These are phyloP conservation scores for Solanum chilense DNA, from an alignment of 257 asterid genomes.

Conservation along the genomic window DNA sequence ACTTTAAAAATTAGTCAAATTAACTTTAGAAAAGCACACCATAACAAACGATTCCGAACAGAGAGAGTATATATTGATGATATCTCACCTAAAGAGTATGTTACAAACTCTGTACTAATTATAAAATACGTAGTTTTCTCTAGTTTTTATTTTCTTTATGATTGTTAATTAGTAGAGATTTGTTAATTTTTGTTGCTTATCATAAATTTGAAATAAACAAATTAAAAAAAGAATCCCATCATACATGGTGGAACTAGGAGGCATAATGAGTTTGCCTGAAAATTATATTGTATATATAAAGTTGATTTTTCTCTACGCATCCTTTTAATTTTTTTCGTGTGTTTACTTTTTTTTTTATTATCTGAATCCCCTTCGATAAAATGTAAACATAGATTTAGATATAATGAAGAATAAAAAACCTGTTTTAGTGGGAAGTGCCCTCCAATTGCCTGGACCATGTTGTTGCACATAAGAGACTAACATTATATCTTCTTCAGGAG, in stretches of 20 bases:
- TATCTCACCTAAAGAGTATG: not conserved
- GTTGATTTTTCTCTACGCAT: not conserved
- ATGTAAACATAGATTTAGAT: no score
- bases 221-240: no score
- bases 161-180: not conserved
- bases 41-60: no score
- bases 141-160: not conserved
- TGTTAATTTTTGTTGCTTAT: no score
- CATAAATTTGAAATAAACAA: no score
- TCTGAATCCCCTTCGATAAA: not conserved
- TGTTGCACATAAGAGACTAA: conserved; percentile 76
- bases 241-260: not conserved
- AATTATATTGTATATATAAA: not conserved
- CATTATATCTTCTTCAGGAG: conserved; percentile 91
- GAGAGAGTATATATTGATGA: not conserved
- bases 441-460: conserved; percentile 92
- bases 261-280: not conserved
- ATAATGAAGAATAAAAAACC: conserved; percentile 15
- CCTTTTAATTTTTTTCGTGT: not conserved
- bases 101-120: no score
- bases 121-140: no score
- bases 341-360: not conserved
- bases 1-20: no score
- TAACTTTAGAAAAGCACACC: rapidly evolving
- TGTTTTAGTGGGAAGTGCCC: conserved; percentile 64